Conservation (phyloP, 1,284 basidiomycete genomes). For the Spongispora temasekensis region DNA sequence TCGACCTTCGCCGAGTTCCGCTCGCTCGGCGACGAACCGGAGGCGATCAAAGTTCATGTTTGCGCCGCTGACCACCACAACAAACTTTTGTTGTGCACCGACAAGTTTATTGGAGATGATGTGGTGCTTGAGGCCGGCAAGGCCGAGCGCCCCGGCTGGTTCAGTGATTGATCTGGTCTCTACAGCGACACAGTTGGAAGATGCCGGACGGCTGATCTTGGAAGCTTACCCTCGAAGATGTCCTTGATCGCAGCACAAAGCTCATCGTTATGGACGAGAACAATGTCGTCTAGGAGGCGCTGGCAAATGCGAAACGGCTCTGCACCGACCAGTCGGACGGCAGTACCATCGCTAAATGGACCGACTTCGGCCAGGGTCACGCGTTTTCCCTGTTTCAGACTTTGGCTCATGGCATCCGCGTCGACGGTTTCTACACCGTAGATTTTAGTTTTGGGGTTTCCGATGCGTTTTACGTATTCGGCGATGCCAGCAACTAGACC, state of each 20-base stretch:
- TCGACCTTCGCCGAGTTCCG: constrained; percentile 93
- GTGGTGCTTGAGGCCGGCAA: constrained; percentile 92
- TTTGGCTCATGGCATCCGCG: constrained; percentile 90
- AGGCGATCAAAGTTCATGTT: constrained; percentile 99
- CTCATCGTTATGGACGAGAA: constrained; percentile 92
- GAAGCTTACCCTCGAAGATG: constrained; percentile 85
- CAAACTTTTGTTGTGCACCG: constrained; percentile 84
- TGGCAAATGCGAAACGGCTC: constrained; percentile 94
- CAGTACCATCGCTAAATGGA: constrained; percentile 98
- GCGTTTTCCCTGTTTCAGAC: constrained; percentile 76
- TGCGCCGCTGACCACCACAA: constrained; percentile 92
- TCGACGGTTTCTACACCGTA: constrained; percentile 96
- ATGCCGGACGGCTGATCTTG: not conserved
- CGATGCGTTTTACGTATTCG: constrained; percentile 94
- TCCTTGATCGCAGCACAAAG: constrained; percentile 99
- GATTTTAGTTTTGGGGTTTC: constrained; percentile 80
- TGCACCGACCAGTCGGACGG: constrained; percentile 94
- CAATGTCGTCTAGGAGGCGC: constrained; percentile 82
- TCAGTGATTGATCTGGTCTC: constrained; percentile 95
- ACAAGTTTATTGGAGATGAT: constrained; percentile 81
- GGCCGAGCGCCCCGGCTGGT: constrained; percentile 92
- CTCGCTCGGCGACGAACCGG: constrained; percentile 96
- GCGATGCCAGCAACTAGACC: constrained; percentile 89
- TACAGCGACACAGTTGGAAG: constrained; percentile 35
- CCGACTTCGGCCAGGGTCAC: constrained; percentile 90